Evolutionary conservation across 768 basidiomycete species (phyloP), one percentile per base, ranked within the genome.

Genomic region (Termitomyces bulborhizus): DNA sequence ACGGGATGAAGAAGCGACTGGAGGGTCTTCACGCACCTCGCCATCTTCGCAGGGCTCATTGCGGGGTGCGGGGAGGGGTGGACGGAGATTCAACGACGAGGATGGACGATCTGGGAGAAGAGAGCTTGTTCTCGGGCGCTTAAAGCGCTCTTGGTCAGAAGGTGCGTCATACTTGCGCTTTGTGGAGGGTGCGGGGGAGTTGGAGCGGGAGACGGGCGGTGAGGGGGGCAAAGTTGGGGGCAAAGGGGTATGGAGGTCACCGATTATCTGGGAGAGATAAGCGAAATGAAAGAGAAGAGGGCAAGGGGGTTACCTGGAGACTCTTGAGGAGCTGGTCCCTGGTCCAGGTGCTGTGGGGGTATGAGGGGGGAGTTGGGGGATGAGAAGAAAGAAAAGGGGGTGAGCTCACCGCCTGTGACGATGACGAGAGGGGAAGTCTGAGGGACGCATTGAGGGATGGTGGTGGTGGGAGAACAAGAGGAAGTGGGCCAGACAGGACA

Each of bases 11-110:
- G 68, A 64, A 6, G 68, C 60, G 4, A 65, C 55, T 11, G 63
- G 60, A 50, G 69, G 67, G 47, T 80, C 81, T 60, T 82, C 81
- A 42, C 67, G 66, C 53, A 82, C 71, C 67, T 82, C 81, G 57
- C 81, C 81, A 57, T 81, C 80, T 62, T 82, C 81, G 59, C 71
- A 71, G 56, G 77, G 78, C 61, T 79, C 78, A 56, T 66, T 66
- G 40, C 75, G 74, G 55, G 70, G 48, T 40, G 63, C 56, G 53
- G 60, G 50, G 48, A 36, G 26, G 58, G 62, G 45, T 60, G 66
- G 8, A 58, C 53, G 46, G 34, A 34, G 12, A 34, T 34, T 4
- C 4, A 13, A 34, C 12, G 34, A 34, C 13, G 34, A 12, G 34
- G 34, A 34, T 34, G 34, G 12, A 40, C 60, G 61, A 53, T 60